Conservation (phyloP, 2,329 filamentous ascomycete species). For the Monosporascus cannonballus region DNA sequence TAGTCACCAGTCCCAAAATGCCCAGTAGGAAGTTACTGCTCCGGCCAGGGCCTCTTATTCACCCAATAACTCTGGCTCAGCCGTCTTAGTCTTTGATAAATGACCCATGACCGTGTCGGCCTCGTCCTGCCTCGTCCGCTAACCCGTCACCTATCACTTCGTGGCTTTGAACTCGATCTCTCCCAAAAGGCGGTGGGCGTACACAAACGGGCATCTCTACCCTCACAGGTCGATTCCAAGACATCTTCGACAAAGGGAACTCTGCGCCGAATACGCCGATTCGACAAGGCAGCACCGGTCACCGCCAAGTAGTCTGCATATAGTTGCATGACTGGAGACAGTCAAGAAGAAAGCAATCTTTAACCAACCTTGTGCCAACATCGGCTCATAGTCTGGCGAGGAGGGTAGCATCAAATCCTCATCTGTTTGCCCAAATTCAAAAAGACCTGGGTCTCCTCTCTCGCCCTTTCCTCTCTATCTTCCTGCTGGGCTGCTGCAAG, state of each 20-base stretch:
- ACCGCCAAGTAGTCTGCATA: slow-evolving; percentile 30
- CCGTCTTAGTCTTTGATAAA: slow-evolving; percentile 12
- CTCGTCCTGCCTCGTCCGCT: slow-evolving; percentile 12
- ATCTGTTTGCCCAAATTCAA: slow-evolving; percentile 33
- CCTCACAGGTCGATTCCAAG: slow-evolving; percentile 43
- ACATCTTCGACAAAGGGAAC: slow-evolving; percentile 41
- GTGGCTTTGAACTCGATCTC: slow-evolving; percentile 33
- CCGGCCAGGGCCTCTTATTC: slow-evolving; percentile 11
- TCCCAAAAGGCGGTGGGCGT: slow-evolving; percentile 43
- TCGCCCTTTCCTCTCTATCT: slow-evolving; percentile 11
- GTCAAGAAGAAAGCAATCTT: slow-evolving; percentile 32
- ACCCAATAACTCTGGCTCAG: slow-evolving; percentile 11
- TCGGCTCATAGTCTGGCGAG: slow-evolving; percentile 26
- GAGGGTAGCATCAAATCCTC: slow-evolving; percentile 27
- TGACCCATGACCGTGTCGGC: slow-evolving; percentile 10
- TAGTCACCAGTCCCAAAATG: slow-evolving; percentile 15
- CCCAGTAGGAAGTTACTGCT: slow-evolving; percentile 12
- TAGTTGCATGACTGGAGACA: slow-evolving; percentile 32
- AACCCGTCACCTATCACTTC: slow-evolving; percentile 33
- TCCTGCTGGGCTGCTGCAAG: slow-evolving; percentile 21
- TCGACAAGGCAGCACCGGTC: slow-evolving; percentile 26
- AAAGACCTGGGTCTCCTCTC: slow-evolving; percentile 27
- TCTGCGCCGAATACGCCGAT: slow-evolving; percentile 35
- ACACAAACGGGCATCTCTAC: slow-evolving; percentile 39
- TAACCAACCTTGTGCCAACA: slow-evolving; percentile 30